Percentiles rank a stretch among this genome's conserved stretches.
These are phyloP conservation scores for Solanum virginianum DNA, from an alignment of 257 asterid genomes.

Conservation along the genomic window DNA sequence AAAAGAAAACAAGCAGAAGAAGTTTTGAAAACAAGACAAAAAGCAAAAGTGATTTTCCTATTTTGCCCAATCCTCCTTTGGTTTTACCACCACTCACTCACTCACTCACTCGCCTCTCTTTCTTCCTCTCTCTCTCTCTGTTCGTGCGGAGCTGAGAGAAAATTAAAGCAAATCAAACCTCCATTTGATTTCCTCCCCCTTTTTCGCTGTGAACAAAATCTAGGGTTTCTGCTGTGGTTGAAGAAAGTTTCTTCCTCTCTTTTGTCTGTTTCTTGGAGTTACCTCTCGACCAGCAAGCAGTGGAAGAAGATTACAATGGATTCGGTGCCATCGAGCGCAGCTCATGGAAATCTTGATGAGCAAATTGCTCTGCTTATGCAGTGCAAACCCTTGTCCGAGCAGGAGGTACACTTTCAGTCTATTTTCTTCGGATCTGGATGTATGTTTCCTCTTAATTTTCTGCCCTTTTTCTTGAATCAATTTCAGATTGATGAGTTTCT, in stretches of 20 bases:
- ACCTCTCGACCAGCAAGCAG: neutral
- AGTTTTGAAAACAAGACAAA: neutral
- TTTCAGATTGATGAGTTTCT: neutral
- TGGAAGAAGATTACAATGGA: slow-evolving; percentile 16
- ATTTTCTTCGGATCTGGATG: neutral
- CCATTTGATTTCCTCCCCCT: neutral
- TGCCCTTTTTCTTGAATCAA: neutral
- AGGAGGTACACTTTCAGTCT: slow-evolving; percentile 24
- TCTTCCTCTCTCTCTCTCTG: neutral
- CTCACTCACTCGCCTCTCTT: neutral
- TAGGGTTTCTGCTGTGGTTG: neutral
- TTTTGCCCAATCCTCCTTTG: neutral
- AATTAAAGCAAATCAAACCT: neutral
- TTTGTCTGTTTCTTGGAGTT: neutral
- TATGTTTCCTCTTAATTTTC: neutral
- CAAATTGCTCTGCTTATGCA: slow-evolving; percentile 74
- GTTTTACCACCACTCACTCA: neutral
- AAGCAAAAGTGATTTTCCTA: neutral
- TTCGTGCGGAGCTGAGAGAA: neutral
- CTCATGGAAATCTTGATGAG: slow-evolving; percentile 56
- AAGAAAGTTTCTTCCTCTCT: neutral
- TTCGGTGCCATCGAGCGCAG: slow-evolving; percentile 34
- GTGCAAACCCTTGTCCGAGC: slow-evolving; percentile 79
- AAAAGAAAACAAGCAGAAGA: neutral
- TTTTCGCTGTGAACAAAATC: neutral